Percentiles rank a stretch among this genome's conserved stretches.
Evolutionary conservation across 2,329 filamentous ascomycete species (phyloP).

Genomic region (Aureobasidium sp.): DNA sequence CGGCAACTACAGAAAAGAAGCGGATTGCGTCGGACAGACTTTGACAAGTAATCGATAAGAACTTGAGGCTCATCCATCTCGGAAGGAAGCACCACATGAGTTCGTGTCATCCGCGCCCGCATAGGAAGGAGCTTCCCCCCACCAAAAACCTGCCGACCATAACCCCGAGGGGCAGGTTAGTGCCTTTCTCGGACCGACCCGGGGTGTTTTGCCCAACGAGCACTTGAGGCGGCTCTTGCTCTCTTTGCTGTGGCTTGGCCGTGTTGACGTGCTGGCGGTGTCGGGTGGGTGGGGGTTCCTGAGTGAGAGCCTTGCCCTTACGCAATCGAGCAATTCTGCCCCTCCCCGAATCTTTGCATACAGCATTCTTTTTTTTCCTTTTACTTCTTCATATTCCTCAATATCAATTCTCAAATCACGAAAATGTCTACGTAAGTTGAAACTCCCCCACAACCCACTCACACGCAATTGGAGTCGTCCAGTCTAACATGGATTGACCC

Average conservation of each 20-base stretch:
- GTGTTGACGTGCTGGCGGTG: conserved; percentile 13
- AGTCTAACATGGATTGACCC: not conserved
- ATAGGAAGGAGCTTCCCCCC: conserved; percentile 12
- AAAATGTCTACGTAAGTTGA: conserved; percentile 6
- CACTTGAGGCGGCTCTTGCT: not conserved
- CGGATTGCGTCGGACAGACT: not conserved
- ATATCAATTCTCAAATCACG: not conserved
- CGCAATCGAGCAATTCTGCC: conserved; percentile 5
- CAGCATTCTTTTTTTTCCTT: not conserved
- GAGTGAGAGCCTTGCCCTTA: not conserved
- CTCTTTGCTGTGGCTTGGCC: not conserved
- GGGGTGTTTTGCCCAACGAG: not conserved
- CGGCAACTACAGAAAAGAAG: not conserved
- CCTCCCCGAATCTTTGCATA: conserved; percentile 2
- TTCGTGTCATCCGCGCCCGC: conserved; percentile 9
- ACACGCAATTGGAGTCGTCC: not conserved
- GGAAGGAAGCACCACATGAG: not conserved
- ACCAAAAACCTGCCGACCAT: not conserved
- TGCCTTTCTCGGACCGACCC: not conserved
- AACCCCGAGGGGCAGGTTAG: conserved; percentile 1
- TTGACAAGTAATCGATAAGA: conserved; percentile 12
- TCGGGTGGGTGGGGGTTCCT: conserved; percentile 8
- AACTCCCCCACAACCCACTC: not conserved
- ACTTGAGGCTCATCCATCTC: conserved; percentile 13
- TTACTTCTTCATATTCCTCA: not conserved